These are phyloP conservation scores for Boletus sp. DNA, from an alignment of 768 basidiomycete genomes.

Conservation along the genomic window DNA sequence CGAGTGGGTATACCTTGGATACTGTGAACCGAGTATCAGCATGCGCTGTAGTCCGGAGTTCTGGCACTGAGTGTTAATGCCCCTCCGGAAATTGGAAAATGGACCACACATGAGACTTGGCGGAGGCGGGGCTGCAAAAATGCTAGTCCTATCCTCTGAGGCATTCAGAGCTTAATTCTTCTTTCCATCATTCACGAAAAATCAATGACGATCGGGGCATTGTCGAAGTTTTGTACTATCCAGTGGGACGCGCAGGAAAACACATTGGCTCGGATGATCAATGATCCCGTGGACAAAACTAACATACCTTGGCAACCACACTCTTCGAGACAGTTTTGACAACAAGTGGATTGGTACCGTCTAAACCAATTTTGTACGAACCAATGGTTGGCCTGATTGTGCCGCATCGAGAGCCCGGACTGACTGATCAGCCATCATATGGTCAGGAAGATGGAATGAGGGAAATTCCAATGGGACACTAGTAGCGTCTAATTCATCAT, in stretches of 20 bases:
- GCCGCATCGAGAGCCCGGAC: background rate
- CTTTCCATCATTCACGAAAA: constrained; percentile 9
- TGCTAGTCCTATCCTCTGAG: background rate
- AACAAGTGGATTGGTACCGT: background rate
- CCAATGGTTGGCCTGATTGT: background rate
- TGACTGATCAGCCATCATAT: background rate
- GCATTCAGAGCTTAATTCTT: constrained; percentile 3
- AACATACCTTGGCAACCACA: background rate
- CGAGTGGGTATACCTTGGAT: too few species aligned
- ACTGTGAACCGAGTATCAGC: too few species aligned
- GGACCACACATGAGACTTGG: too few species aligned
- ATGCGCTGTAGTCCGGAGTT: too few species aligned
- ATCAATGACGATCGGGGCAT: constrained; percentile 2
- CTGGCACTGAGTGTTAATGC: too few species aligned
- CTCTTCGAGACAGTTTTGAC: constrained; percentile 3
- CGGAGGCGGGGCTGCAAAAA: background rate
- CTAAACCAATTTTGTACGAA: background rate
- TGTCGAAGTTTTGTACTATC: constrained; percentile 7
- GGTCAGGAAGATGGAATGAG: background rate
- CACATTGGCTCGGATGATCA: too few species aligned
- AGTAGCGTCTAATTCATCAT: too few species aligned
- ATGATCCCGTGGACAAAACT: too few species aligned
- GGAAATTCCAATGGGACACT: background rate
- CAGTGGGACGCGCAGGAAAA: background rate
- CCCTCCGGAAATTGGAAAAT: too few species aligned